Conservation (phyloP, 2,329 filamentous ascomycete genomes). For the Phaeophleospora eucalypticola region DNA sequence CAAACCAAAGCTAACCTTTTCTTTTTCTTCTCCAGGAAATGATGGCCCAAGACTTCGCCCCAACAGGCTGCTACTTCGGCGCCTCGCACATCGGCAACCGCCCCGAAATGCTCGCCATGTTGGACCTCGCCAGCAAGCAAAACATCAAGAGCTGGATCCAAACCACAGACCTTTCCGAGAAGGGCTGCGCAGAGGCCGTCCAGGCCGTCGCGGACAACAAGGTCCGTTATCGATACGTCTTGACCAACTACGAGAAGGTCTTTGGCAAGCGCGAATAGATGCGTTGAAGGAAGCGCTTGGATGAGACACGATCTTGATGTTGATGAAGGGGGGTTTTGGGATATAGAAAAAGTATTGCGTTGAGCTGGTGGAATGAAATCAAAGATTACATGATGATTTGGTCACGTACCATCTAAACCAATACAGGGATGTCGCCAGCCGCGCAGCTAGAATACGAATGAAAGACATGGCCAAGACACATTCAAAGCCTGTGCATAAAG, state of each 20-base stretch:
- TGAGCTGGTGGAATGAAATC: no score
- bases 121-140: constrained; percentile 48
- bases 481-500: no score
- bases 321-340: no score
- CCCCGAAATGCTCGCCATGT: constrained; percentile 49
- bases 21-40: constrained; percentile 16
- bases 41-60: constrained; percentile 67
- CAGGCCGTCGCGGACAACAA: constrained; percentile 63
- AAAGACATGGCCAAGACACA: no score
- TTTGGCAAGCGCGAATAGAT: constrained; percentile 51
- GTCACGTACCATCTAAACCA: no score
- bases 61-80: constrained; percentile 61
- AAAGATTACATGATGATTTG: no score
- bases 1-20: neutral
- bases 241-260: constrained; percentile 64
- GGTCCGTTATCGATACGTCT: constrained; percentile 67
- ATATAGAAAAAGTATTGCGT: no score
- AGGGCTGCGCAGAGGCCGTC: constrained; percentile 66
- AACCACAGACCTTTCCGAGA: constrained; percentile 67
- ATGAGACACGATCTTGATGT: no score
- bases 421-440: no score
- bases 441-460: no score
- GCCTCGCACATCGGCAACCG: constrained; percentile 47
- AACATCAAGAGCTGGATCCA: constrained; percentile 55
- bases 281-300: neutral